Percentiles rank a stretch among this genome's conserved stretches.
These are phyloP conservation scores for Tuber magnatum DNA, from an alignment of 495 filamentous ascomycete species.

Conservation along the genomic window DNA sequence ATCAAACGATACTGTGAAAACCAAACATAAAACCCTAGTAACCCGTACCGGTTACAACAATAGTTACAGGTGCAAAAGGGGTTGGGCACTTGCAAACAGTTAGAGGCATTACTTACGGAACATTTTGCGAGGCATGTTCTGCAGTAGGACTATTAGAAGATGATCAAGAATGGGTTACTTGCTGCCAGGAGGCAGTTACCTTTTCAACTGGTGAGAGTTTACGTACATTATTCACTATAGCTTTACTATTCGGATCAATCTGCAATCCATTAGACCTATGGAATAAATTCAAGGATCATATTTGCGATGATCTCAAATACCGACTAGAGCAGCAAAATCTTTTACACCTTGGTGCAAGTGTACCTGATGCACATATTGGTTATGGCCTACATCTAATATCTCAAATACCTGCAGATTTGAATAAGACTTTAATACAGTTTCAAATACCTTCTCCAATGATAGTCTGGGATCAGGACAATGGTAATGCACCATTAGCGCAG, in stretches of 20 bases:
- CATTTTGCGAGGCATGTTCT: neutral
- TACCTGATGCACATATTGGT: neutral
- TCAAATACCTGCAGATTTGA: neutral
- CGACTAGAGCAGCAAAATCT: neutral
- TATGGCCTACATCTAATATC: neutral
- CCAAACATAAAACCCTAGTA: no score
- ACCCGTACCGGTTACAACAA: no score
- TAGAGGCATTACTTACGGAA: neutral
- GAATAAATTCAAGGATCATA: neutral
- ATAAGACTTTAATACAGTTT: neutral
- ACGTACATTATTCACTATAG: neutral
- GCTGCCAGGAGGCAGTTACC: neutral
- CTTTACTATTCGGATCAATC: neutral
- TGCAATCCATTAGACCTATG: neutral
- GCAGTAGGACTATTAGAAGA: neutral
- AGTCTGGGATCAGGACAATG: neutral
- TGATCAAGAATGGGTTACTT: neutral
- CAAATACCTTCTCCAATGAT: neutral
- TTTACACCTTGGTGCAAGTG: no score
- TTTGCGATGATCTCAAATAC: neutral
- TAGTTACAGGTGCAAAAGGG: neutral
- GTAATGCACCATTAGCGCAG: neutral
- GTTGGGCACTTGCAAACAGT: neutral
- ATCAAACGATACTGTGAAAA: no score
- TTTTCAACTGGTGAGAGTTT: neutral